Base-by-base conservation (phyloP, 352 stramenopile genomes). In the Pythium oligandrum region DNA sequence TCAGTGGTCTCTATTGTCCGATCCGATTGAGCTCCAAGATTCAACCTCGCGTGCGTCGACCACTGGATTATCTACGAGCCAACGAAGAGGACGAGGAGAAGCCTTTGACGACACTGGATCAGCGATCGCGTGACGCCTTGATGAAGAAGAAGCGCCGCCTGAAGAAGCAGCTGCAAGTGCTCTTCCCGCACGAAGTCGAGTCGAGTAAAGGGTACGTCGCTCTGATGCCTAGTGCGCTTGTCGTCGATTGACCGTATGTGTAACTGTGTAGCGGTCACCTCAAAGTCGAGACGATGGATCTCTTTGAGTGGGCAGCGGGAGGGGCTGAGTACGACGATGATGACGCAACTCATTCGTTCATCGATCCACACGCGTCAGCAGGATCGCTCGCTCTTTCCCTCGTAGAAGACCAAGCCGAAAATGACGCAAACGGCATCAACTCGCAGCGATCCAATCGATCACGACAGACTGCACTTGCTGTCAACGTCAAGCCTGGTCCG, bases 1-100 rank as follows among this genome's bases (percentile, higher is more conserved):
- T 98, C 59, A 96, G 77, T 40, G 91, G 90, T 0, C 69, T 98
- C 10, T 96, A 83, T 58, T 97, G 84, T 57, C 85, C 84, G 6
- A 90, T 96, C 40, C 70, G 83, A 11, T 81, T 94, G 50, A 86
- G 72, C 51, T 76, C 71, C 31, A 68, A 63, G 33, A 48, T 86
- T 8, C 77, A 78, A 12, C 80, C 78, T 1, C 64, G 70, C 10
- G 59, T 89, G 12, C 72, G 70, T 36, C 74, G 80, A 1, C 83
- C 83, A 9, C 58, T 93, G n/a, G 83, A 90, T 53, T 74, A 79
- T 52, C 42, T 58, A 9, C 47, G 40, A 6, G 35, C 6, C 0
- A 46, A 32, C 8, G 5, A 34, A 6, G 51, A 55, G 5, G 55
- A 68, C 6, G 53, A 57, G 11, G 51, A 37, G 4, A 66, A 58